Base-by-base conservation (phyloP, 1,284 basidiomycete species). In the Phaffia rhodozyma region DNA sequence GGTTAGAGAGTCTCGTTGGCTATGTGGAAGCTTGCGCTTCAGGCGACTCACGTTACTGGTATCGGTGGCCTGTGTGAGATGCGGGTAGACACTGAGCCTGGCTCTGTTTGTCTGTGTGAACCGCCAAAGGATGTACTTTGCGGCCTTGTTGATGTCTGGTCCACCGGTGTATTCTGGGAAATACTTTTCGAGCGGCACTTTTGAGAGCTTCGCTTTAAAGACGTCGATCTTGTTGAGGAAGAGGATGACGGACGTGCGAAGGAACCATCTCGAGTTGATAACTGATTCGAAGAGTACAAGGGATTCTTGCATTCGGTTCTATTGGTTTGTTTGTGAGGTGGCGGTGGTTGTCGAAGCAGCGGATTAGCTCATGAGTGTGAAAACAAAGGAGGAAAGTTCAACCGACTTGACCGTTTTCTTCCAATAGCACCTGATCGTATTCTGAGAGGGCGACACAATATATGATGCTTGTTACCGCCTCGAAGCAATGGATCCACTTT, bases 181-280 rank as follows among this genome's bases (percentile, higher is more conserved):
- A 75, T 91, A 94, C 66, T 83, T 81, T 62, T 92, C 88, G 21
- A 97, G 78, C 3, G 92, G 92, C 7, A 79, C 75, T 79, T 91
- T 92, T 4, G 89, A 87, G 32, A 97, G 79, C 75, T 97, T 97
- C 70, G 80, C 82, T 80, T 92, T 93, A 81, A 97, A 97, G 2
- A 96, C 86, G 71, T 96, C 92, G 62, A 93, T 93, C 81, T 96
- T 96, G 78, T 94, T 97, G 62, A 96, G 75, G 79, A 94, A 93
- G 21, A 97, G 75, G 69, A 97, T 94, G 66, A 97, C 89, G 0
- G 88, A 91, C 20, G 91, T 93, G 58, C 90, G 82, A 32, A 91
- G 77, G 80, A 98, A 98, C 94, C 94, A 97, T 56, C 91, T 79
- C n/a, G 91, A 91, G 77, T 97, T 97, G 79, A 97, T 92, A 48